phyloP scores from a whole-genome alignment of 2,329 filamentous ascomycete species.

The Penicillium brevicompactum region DNA sequence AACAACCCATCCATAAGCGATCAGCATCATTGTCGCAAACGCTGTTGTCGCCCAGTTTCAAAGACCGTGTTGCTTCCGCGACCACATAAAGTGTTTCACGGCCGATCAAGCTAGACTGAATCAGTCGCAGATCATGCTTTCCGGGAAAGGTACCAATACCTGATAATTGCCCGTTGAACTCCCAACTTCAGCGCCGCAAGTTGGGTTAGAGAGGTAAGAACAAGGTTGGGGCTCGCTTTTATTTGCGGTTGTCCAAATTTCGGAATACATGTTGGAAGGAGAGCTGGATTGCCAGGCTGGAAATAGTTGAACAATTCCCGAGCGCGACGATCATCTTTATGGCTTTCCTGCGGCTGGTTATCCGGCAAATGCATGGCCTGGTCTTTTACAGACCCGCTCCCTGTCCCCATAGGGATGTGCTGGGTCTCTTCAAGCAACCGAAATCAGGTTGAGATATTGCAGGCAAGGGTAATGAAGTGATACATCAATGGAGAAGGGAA shows the following conservation, averaged over 20 bases:
- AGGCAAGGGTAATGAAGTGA: no score
- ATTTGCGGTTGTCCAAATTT: background rate
- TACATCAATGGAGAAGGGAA: no score
- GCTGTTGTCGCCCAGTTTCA: slow-evolving; percentile 36
- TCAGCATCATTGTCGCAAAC: slow-evolving; percentile 32
- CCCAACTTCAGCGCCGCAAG: slow-evolving; percentile 26
- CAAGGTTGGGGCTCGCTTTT: slow-evolving; percentile 16
- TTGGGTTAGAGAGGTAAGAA: slow-evolving; percentile 28
- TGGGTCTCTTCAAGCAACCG: background rate
- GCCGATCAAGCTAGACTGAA: slow-evolving; percentile 43
- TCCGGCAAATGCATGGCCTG: slow-evolving; percentile 6
- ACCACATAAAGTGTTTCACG: slow-evolving; percentile 48
- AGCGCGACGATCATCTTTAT: slow-evolving; percentile 11
- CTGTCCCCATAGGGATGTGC: background rate
- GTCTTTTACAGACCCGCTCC: background rate
- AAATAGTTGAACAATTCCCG: slow-evolving; percentile 28
- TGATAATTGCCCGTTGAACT: slow-evolving; percentile 32
- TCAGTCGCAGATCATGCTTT: background rate
- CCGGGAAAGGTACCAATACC: slow-evolving; percentile 10
- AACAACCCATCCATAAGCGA: slow-evolving; percentile 34
- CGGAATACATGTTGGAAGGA: slow-evolving; percentile 7
- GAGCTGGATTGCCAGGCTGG: slow-evolving; percentile 24
- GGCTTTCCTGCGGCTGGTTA: background rate
- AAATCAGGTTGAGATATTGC: background rate
- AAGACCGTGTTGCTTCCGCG: slow-evolving; percentile 47